Conservation (phyloP, 2,329 filamentous ascomycete genomes). For the Gnomoniopsis smithogilvyi region DNA sequence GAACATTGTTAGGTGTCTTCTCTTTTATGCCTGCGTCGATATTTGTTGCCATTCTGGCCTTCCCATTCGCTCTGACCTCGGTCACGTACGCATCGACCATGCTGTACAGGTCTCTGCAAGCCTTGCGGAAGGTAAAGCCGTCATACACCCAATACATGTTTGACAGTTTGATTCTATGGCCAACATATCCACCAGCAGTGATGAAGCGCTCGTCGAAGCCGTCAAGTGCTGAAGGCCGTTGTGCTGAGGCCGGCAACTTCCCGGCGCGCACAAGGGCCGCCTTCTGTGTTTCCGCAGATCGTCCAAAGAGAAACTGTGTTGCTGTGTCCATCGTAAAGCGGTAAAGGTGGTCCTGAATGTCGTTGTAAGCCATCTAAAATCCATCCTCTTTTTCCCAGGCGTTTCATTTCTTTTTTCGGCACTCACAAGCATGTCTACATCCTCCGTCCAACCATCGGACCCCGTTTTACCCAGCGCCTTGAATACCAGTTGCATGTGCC, state of each 20-base stretch:
- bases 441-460: not conserved
- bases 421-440: not conserved
- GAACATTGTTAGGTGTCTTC: constrained; percentile 34
- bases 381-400: not conserved
- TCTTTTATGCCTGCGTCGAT: constrained; percentile 8
- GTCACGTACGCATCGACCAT: constrained; percentile 66
- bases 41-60: constrained; percentile 31
- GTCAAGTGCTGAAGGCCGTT: constrained; percentile 3
- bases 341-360: constrained; percentile 33
- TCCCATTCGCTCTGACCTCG: constrained; percentile 46
- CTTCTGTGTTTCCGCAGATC: constrained; percentile 28
- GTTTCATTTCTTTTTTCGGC: too few species aligned
- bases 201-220: constrained; percentile 23
- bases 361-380: not conserved
- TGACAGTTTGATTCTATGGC: constrained; percentile 48
- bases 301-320: constrained; percentile 59
- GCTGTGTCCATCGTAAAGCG: constrained; percentile 44
- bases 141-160: constrained; percentile 43
- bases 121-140: constrained; percentile 57
- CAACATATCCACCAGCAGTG: constrained; percentile 38
- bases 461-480: not conserved
- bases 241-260: not conserved
- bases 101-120: constrained; percentile 60
- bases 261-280: constrained; percentile 27
- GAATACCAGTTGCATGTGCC: not conserved